Evolutionary conservation across 208 protist genomes (phyloP).

Genomic region (Trypanosoma scelopori): DNA sequence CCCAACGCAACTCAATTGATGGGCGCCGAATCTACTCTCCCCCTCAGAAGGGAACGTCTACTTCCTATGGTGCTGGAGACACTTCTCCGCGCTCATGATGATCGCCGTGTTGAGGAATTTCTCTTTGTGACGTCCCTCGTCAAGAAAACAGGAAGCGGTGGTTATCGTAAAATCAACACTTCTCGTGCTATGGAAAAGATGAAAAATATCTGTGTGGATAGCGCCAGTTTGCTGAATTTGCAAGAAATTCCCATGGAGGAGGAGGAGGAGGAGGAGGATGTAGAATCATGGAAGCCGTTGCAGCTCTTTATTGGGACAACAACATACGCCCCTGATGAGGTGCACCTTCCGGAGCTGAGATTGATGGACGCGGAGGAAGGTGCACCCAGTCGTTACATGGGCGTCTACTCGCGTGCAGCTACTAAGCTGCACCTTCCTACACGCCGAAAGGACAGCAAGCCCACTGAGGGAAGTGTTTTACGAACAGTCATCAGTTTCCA

Average conservation of each 20-base stretch:
- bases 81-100: constrained; percentile 20
- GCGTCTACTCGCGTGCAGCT: constrained; percentile 29
- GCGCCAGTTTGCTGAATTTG: constrained; percentile 33
- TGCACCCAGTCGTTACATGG: background rate
- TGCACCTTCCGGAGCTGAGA: constrained; percentile 24
- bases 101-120: constrained; percentile 25
- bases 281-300: constrained; percentile 38
- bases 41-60: constrained; percentile 37
- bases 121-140: constrained; percentile 33
- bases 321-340: constrained; percentile 46
- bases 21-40: constrained; percentile 34
- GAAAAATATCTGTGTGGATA: constrained; percentile 22
- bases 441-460: constrained; percentile 37
- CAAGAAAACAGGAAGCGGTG: constrained; percentile 13
- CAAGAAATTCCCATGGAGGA: constrained; percentile 43
- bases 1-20: constrained; percentile 38
- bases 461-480: constrained; percentile 37
- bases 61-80: constrained; percentile 69
- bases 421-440: constrained; percentile 68
- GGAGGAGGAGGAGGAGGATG: constrained; percentile 45
- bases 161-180: constrained; percentile 9
- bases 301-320: constrained; percentile 62
- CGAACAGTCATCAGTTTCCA: constrained; percentile 67
- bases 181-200: background rate
- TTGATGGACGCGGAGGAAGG: constrained; percentile 16